Evolutionary conservation across 1,139 yeast genomes (phyloP).

Genomic region (Suhomyces choctaworum): DNA sequence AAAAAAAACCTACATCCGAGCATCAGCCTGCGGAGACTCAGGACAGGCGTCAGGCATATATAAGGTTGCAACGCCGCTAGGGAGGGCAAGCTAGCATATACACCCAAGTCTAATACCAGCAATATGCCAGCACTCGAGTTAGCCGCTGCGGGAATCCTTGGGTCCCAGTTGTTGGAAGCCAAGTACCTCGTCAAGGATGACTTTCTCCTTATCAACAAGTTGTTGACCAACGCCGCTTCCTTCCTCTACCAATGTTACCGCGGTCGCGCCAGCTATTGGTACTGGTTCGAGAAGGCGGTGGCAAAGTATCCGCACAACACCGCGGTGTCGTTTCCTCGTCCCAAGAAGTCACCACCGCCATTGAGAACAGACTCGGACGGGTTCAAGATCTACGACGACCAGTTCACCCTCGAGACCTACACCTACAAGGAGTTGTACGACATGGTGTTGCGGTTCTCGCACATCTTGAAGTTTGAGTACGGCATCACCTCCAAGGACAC

Average conservation of each 20-base stretch:
- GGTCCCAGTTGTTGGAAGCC: conserved; percentile 49
- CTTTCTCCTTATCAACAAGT: conserved; percentile 45
- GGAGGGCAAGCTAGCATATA: no score
- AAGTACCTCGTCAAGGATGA: conserved; percentile 58
- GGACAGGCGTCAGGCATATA: no score
- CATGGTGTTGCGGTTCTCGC: conserved; percentile 63
- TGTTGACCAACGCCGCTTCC: conserved; percentile 40
- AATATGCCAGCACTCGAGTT: conserved; percentile 41
- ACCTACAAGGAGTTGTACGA: conserved; percentile 72
- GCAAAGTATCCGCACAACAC: conserved; percentile 48
- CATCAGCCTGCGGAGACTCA: neutral
- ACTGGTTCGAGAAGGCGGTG: conserved; percentile 57
- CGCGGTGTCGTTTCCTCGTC: conserved; percentile 67
- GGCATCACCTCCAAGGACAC: conserved; percentile 66
- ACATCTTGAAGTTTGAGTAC: conserved; percentile 61
- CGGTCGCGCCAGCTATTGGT: conserved; percentile 66
- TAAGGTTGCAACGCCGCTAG: no score
- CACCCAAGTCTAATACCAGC: no score
- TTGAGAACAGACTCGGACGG: conserved; percentile 33
- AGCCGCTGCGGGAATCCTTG: conserved; percentile 47
- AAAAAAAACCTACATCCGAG: neutral
- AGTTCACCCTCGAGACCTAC: conserved; percentile 59
- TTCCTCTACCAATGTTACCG: conserved; percentile 44
- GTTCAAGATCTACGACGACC: conserved; percentile 46
- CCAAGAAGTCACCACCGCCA: conserved; percentile 38